phyloP scores from a whole-genome alignment of 148 eudicot genomes.

The Vaccinium vitisidaea region DNA sequence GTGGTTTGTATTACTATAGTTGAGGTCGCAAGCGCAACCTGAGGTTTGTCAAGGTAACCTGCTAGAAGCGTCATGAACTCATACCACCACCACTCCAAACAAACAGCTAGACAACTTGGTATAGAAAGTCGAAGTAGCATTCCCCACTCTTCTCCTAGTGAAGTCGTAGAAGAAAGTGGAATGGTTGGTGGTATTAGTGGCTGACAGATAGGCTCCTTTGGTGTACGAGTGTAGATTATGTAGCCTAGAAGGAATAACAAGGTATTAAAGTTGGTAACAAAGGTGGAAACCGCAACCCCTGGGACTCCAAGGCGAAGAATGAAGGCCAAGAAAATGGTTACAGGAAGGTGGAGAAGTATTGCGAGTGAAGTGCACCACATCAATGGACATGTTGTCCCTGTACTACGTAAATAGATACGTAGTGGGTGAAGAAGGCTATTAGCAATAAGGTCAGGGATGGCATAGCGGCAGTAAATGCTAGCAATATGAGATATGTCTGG shows the following conservation, averaged over 20 bases:
- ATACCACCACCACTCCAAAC: slow-evolving; percentile 98
- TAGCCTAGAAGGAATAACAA: slow-evolving; percentile 58
- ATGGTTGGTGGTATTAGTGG: slow-evolving; percentile 33
- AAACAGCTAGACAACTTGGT: slow-evolving; percentile 73
- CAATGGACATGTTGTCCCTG: slow-evolving; percentile 76
- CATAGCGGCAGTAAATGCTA: slow-evolving; percentile 64
- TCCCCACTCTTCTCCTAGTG: slow-evolving; percentile 52
- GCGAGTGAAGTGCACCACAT: slow-evolving; percentile 69
- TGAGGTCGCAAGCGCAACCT: slow-evolving; percentile 68
- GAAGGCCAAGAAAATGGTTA: slow-evolving; percentile 56
- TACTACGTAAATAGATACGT: slow-evolving; percentile 68
- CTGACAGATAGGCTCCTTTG: slow-evolving; percentile 25
- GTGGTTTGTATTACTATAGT: slow-evolving; percentile 88
- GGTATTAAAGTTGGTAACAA: slow-evolving; percentile 53
- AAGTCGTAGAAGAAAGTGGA: slow-evolving; percentile 25
- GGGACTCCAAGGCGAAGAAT: slow-evolving; percentile 52
- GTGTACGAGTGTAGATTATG: slow-evolving; percentile 33
- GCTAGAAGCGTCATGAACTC: slow-evolving; percentile 84
- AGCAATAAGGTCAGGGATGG: slow-evolving; percentile 73
- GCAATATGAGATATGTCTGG: slow-evolving; percentile 59
- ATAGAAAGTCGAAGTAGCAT: slow-evolving; percentile 64
- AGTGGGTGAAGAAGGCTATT: slow-evolving; percentile 80
- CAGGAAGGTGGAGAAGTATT: slow-evolving; percentile 58
- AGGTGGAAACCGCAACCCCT: slow-evolving; percentile 69
- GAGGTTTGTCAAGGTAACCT: slow-evolving; percentile 67